A percentile compares a stretch with the other conserved stretches of the same genome.
phyloP scores from a whole-genome alignment of 768 basidiomycete genomes.

The Psilocybe cyanescens region DNA sequence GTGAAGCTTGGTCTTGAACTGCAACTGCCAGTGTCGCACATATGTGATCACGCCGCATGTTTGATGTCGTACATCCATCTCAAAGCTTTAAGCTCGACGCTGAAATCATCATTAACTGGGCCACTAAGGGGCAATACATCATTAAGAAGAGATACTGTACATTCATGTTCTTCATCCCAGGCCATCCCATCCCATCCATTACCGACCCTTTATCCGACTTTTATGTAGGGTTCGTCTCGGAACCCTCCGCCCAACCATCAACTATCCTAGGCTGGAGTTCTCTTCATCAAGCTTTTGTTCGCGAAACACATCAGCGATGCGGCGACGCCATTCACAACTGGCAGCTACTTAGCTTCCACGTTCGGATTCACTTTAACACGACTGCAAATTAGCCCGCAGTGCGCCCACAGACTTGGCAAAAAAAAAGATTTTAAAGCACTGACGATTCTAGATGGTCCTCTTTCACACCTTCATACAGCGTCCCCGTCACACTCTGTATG shows the following conservation, averaged over 20 bases:
- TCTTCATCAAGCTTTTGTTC: background rate
- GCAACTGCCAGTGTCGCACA: too few species aligned
- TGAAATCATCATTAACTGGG: background rate
- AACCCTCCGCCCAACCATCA: too few species aligned
- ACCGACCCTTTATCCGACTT: too few species aligned
- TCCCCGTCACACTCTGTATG: conserved; percentile 20
- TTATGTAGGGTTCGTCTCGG: too few species aligned
- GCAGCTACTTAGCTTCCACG: background rate
- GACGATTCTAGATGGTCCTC: conserved; percentile 22
- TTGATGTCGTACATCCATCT: background rate
- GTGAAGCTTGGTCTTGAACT: too few species aligned
- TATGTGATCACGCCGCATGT: too few species aligned
- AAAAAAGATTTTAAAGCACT: background rate
- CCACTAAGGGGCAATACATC: background rate
- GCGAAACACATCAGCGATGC: background rate
- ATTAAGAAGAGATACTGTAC: background rate
- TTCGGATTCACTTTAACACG: background rate
- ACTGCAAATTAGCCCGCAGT: background rate
- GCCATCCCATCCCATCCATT: too few species aligned
- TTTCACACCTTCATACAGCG: conserved; percentile 21
- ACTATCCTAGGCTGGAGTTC: too few species aligned
- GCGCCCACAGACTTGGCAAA: background rate
- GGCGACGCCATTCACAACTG: background rate
- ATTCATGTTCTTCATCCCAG: background rate
- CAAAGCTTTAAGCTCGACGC: background rate